phyloP scores from a whole-genome alignment of 2,329 filamentous ascomycete genomes.

The Calonectria honghensis region DNA sequence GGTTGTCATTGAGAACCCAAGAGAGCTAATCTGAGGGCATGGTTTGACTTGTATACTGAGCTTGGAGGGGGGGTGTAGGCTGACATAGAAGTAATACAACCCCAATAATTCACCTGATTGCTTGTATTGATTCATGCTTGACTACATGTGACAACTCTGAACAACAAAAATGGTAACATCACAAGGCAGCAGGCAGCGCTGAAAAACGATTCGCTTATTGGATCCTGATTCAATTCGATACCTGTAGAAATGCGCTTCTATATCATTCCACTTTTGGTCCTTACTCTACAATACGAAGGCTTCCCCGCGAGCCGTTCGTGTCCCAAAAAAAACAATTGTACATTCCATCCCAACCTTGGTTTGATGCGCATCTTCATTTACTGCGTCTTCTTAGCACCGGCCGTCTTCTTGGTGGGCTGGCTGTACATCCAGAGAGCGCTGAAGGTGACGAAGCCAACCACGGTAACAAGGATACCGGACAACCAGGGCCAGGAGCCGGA shows the following conservation, averaged over 20 bases:
- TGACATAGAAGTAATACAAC: not conserved
- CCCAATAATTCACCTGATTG: not conserved
- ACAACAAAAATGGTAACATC: not conserved
- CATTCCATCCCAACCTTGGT: conserved; percentile 41
- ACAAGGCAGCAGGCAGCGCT: not conserved
- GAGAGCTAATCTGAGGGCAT: conserved; percentile 75
- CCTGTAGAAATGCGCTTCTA: conserved; percentile 40
- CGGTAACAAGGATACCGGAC: conserved; percentile 87
- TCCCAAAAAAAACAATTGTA: conserved; percentile 40
- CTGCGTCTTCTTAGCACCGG: conserved; percentile 68
- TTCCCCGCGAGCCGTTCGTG: conserved; percentile 33
- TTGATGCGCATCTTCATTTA: conserved; percentile 53
- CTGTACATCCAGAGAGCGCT: conserved; percentile 90
- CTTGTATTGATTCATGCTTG: not conserved
- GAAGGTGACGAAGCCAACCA: conserved; percentile 89
- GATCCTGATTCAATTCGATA: conserved; percentile 32
- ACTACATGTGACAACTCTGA: not conserved
- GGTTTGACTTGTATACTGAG: conserved; percentile 42
- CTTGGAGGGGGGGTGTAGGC: not conserved
- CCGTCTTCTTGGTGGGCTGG: conserved; percentile 64
- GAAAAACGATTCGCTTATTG: not conserved
- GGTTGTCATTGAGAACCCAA: conserved; percentile 72
- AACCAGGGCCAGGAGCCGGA: conserved; percentile 97
- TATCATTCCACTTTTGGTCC: conserved; percentile 45
- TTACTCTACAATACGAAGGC: conserved; percentile 49